Conservation (phyloP, 257 asterid genomes). For the Cordia subcordata region DNA sequence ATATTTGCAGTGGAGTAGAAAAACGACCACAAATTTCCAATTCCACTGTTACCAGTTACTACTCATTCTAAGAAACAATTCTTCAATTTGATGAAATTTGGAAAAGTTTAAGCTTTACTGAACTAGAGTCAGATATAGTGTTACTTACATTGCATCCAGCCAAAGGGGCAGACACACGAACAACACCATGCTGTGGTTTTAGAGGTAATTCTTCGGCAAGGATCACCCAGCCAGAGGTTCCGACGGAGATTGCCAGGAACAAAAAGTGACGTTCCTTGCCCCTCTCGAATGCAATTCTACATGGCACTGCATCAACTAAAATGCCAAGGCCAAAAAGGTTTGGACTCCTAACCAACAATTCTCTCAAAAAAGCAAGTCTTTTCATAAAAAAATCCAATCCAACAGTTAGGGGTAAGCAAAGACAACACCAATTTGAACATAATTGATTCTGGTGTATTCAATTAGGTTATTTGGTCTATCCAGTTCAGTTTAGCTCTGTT, state of each 20-base stretch:
- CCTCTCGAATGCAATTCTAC: conserved; percentile 96
- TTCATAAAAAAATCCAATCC: not conserved
- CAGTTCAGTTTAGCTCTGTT: no score
- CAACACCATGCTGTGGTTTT: conserved; percentile 56
- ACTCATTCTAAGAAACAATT: not conserved
- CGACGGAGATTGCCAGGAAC: conserved; percentile 62
- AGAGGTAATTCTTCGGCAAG: conserved; percentile 69
- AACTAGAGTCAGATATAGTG: not conserved
- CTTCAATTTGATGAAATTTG: not conserved
- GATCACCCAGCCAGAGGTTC: conserved; percentile 83
- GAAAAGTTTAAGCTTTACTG: not conserved
- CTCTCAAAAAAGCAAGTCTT: conserved; percentile 1
- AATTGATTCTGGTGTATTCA: no score
- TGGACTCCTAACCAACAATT: not conserved
- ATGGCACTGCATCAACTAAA: conserved; percentile 81
- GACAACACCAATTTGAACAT: no score
- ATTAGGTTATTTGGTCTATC: no score
- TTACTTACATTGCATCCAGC: conserved; percentile 91
- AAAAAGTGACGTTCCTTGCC: conserved; percentile 89
- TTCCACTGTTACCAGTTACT: no score
- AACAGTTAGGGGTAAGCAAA: no score
- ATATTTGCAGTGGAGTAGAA: no score
- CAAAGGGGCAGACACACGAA: conserved; percentile 84
- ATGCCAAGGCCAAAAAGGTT: conserved; percentile 16
- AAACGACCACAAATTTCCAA: no score